Evolutionary conservation across 441 rosid species (phyloP).

Genomic region (Euphorbia neoarborescens): DNA sequence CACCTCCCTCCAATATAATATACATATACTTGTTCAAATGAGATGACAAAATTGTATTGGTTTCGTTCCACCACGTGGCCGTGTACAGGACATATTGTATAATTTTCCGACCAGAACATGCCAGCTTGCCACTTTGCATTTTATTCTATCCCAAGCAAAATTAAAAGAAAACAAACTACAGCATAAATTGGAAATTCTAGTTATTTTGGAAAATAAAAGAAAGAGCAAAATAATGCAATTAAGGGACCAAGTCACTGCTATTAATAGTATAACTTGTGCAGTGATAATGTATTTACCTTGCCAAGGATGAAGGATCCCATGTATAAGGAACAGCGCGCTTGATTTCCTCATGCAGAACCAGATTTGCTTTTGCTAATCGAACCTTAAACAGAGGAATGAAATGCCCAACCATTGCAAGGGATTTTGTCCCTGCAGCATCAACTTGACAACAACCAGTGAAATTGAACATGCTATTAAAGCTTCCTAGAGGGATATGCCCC

Average conservation of each 20-base stretch:
- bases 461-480: constrained; percentile 61
- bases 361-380: constrained; percentile 34
- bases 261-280: not conserved
- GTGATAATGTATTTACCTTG: constrained; percentile 35
- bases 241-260: not conserved
- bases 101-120: not conserved
- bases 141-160: not conserved
- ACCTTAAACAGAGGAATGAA: constrained; percentile 48
- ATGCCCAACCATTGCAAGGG: constrained; percentile 55
- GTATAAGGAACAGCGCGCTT: constrained; percentile 42
- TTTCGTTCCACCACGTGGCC: too few relatives aligned
- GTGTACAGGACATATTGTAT: too few relatives aligned
- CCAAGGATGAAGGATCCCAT: constrained; percentile 64
- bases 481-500: constrained; percentile 45
- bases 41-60: too few relatives aligned
- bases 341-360: constrained; percentile 40
- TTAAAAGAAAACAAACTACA: not conserved
- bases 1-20: too few relatives aligned
- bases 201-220: not conserved
- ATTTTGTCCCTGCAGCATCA: constrained; percentile 51
- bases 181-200: not conserved
- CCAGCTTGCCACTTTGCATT: not conserved
- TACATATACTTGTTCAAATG: too few relatives aligned
- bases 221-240: not conserved
- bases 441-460: constrained; percentile 53